A percentile compares a stretch with the other conserved stretches of the same genome.
These are phyloP conservation scores for Hygrocybe coccinea DNA, from an alignment of 768 basidiomycete genomes.

Conservation along the genomic window DNA sequence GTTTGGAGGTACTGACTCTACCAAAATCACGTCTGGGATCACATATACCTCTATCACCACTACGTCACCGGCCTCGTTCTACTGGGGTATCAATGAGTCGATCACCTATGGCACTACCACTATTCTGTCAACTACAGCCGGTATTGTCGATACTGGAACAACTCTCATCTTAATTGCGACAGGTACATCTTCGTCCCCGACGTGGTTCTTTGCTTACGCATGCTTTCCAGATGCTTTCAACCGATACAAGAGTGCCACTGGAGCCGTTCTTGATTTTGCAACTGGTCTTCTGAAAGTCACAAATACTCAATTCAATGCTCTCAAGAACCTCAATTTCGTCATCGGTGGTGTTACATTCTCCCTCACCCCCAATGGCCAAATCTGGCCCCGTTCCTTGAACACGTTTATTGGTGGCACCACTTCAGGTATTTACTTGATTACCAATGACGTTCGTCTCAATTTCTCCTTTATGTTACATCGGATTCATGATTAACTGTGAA, in stretches of 20 bases:
- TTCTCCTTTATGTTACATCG: too few relatives aligned
- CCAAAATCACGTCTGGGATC: conserved; percentile 25
- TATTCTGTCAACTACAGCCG: conserved; percentile 31
- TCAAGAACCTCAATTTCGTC: conserved; percentile 55
- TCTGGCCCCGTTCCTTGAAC: conserved; percentile 38
- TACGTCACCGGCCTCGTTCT: conserved; percentile 27
- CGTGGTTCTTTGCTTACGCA: not conserved
- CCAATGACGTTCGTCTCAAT: conserved; percentile 19
- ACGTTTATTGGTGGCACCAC: conserved; percentile 37
- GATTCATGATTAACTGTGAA: too few relatives aligned
- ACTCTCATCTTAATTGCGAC: conserved; percentile 34
- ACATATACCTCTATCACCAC: conserved; percentile 26
- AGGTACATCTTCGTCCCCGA: not conserved
- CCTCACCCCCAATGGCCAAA: conserved; percentile 39
- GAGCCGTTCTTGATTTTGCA: conserved; percentile 34
- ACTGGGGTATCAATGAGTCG: conserved; percentile 44
- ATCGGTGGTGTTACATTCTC: conserved; percentile 38
- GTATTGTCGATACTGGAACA: conserved; percentile 38
- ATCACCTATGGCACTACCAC: conserved; percentile 32
- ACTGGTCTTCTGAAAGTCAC: conserved; percentile 54
- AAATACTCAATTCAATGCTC: conserved; percentile 41
- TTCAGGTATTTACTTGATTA: conserved; percentile 35
- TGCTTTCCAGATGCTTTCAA: conserved; percentile 35
- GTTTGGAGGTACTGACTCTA: conserved; percentile 26
- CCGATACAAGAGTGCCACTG: conserved; percentile 42